Evolutionary conservation across 176 grass and related monocot genomes (phyloP).

Genomic region (Oryza glaberrima): DNA sequence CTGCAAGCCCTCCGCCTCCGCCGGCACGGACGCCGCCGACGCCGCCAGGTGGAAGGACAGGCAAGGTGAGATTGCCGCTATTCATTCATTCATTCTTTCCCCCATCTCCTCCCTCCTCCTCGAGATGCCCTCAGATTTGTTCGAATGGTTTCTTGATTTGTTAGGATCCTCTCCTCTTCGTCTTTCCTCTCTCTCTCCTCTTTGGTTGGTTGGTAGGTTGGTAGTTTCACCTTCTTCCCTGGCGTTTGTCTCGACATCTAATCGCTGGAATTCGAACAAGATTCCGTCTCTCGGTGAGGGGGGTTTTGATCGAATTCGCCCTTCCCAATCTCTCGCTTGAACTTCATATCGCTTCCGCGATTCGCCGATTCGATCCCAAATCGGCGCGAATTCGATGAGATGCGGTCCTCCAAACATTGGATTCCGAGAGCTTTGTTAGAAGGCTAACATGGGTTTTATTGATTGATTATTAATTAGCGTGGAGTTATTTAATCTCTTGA

Average conservation of each 20-base stretch:
- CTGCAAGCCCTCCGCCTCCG: slow-evolving; percentile 50
- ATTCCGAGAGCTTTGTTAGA: slow-evolving; percentile 24
- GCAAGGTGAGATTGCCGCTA: slow-evolving; percentile 56
- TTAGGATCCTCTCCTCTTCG: slow-evolving; percentile 6
- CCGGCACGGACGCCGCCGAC: slow-evolving; percentile 11
- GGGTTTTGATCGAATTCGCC: slow-evolving; percentile 9
- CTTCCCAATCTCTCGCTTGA: neutral
- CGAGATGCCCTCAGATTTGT: slow-evolving; percentile 41
- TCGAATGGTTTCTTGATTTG: slow-evolving; percentile 22
- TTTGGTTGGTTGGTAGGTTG: slow-evolving; percentile 38
- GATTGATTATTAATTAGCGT: neutral
- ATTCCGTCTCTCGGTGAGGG: neutral
- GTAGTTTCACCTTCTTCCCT: slow-evolving; percentile 33
- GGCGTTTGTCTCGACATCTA: slow-evolving; percentile 26
- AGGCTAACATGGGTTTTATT: neutral
- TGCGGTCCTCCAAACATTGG: neutral
- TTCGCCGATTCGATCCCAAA: slow-evolving; percentile 19
- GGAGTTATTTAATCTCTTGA: neutral
- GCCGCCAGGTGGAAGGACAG: slow-evolving; percentile 39
- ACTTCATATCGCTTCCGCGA: neutral
- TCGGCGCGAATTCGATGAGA: slow-evolving; percentile 23
- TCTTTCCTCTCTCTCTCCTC: neutral
- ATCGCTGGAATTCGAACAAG: slow-evolving; percentile 35
- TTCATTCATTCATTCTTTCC: too few species aligned
- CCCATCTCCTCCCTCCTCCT: neutral